Base-by-base conservation (phyloP, 331 rosid species). In the Pyracantha coccinea region DNA sequence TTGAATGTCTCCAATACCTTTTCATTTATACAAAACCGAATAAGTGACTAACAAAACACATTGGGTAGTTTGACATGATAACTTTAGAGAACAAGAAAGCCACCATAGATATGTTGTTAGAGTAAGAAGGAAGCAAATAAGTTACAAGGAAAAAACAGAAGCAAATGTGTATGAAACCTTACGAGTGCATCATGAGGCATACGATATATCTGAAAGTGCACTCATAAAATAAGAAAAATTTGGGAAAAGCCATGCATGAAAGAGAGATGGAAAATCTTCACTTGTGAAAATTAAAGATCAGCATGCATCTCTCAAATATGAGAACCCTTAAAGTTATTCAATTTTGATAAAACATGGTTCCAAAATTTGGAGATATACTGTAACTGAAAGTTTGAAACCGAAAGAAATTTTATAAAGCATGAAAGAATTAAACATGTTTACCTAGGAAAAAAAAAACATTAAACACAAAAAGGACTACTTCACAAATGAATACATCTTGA, bases 1-100 rank as follows among this genome's bases (percentile, higher is more conserved):
- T 59, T 66, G 81, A 58, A 89, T 84, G 75, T 86, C 82, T 29
- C 92, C 93, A 55, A 78, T 19, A 78, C 85, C 68, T 24, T 55
- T 35, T 6, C 52, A 45, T 53, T 24, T 19, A 73, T 73, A 74
- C 25, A 68, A 81, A 75, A 75, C 65, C 69, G 58, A 35, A 63
- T 50, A 68, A 79, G 76, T 66, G n/a, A 28, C 16, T 52, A 63
- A 72, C 13, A 9, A 80, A 71, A 32, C 23, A 63, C 59, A 27
- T 21, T 3, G 66, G 52, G 35, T 12, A 32, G 65, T 66, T 44
- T 52, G 65, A 21, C 11, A 62, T 23, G 11, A 52, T 16, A 72
- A 31, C 64, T 64, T 64, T n/a, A 47, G 23, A 45, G 47, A 63
- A 63, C n/a, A 38, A 14, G 52, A 32, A 1, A 52, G 29, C 71